Percentiles rank a stretch among this genome's conserved stretches.
phyloP scores from a whole-genome alignment of 2,329 filamentous ascomycete species.

The Alternaria metachromatica region DNA sequence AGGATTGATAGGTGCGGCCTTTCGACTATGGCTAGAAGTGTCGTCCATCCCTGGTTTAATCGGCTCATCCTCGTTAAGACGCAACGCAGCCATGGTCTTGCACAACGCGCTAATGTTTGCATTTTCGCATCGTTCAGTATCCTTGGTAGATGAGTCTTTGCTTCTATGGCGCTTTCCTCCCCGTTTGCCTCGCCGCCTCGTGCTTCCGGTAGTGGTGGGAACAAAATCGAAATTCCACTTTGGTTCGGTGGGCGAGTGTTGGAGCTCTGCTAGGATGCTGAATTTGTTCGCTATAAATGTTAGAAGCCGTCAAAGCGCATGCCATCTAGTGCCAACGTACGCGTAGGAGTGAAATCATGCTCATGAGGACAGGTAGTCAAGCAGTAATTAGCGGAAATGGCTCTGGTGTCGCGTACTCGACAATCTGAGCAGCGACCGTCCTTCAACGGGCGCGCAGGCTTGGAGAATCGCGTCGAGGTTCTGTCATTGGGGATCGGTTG shows the following conservation, averaged over 20 bases:
- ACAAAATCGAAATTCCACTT: constrained; percentile 29
- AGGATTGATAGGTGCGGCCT: not conserved
- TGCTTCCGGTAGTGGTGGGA: constrained; percentile 6
- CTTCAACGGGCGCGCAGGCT: constrained; percentile 9
- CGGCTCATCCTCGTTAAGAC: constrained; percentile 10
- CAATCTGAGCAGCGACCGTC: constrained; percentile 18
- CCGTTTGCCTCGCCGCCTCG: constrained; percentile 27
- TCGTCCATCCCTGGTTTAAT: not conserved
- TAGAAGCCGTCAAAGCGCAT: not conserved
- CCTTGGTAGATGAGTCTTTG: constrained; percentile 8
- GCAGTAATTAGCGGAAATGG: constrained; percentile 1
- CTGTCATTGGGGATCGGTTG: constrained; percentile 15
- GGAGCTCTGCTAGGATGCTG: constrained; percentile 32
- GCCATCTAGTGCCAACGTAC: constrained; percentile 12
- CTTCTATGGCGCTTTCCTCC: constrained; percentile 21
- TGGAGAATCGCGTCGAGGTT: constrained; percentile 8
- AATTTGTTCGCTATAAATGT: constrained; percentile 36
- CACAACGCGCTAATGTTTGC: constrained; percentile 13
- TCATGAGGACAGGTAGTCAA: constrained; percentile 19
- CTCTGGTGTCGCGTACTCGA: constrained; percentile 3
- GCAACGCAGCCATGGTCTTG: constrained; percentile 12
- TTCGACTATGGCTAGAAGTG: not conserved
- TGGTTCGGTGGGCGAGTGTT: constrained; percentile 24
- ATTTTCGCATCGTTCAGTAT: not conserved
- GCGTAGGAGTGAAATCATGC: constrained; percentile 29